Conservation (phyloP, 164 flowering plant genomes). For the Kingdonia uniflora region DNA sequence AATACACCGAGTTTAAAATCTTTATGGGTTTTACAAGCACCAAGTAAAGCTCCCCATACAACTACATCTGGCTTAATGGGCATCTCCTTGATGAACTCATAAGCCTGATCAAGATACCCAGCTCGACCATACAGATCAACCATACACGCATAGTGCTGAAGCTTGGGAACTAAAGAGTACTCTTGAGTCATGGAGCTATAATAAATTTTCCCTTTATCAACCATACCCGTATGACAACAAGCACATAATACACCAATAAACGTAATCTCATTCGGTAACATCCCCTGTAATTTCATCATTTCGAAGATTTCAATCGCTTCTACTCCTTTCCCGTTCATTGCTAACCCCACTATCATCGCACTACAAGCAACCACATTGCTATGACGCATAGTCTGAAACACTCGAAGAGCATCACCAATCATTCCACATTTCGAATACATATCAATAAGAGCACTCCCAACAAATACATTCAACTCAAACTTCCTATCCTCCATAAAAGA, state of each 20-base stretch:
- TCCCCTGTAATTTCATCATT: conserved; percentile 15
- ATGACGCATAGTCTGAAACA: conserved; percentile 15
- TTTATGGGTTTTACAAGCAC: conserved; percentile 13
- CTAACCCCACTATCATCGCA: conserved; percentile 21
- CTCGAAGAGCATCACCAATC: conserved; percentile 13
- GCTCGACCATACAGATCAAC: conserved; percentile 24
- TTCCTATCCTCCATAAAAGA: conserved; percentile 12
- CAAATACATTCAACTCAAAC: conserved; percentile 13
- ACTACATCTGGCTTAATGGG: conserved; percentile 17
- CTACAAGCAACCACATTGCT: conserved; percentile 17
- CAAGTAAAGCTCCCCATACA: conserved; percentile 22
- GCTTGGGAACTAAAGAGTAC: conserved; percentile 18
- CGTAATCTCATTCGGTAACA: conserved; percentile 18
- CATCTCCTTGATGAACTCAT: conserved; percentile 13
- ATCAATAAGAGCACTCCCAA: conserved; percentile 20
- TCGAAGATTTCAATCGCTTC: conserved; percentile 19
- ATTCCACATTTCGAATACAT: conserved; percentile 23
- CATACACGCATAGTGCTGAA: conserved; percentile 23
- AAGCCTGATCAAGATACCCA: conserved; percentile 16
- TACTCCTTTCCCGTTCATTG: conserved; percentile 16
- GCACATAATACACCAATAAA: conserved; percentile 23
- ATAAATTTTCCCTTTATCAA: conserved; percentile 14
- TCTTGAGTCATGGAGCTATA: conserved; percentile 11
- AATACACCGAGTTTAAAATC: conserved; percentile 11
- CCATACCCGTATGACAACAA: conserved; percentile 21